Percentiles rank a stretch among this genome's conserved stretches.
Conservation (phyloP, 2,329 filamentous ascomycete genomes). For the Fusarium metavorans region DNA sequence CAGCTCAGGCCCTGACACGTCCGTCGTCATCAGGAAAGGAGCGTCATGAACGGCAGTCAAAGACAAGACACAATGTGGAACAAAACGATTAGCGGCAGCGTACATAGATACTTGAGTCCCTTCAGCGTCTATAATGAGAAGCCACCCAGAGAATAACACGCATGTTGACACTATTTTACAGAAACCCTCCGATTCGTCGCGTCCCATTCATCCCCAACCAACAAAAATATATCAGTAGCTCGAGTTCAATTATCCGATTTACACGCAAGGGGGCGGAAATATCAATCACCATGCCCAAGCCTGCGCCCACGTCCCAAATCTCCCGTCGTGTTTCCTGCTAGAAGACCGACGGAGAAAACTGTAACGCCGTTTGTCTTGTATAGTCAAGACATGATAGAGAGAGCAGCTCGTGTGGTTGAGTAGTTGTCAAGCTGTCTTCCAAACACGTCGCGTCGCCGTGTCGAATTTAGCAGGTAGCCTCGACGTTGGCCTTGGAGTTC, state of each 20-base stretch:
- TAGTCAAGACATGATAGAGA: slow-evolving; percentile 39
- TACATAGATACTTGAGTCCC: slow-evolving; percentile 57
- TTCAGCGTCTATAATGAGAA: slow-evolving; percentile 63
- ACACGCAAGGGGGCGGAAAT: slow-evolving; percentile 31
- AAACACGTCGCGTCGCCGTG: slow-evolving; percentile 19
- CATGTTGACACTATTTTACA: slow-evolving; percentile 65
- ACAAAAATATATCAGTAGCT: slow-evolving; percentile 34
- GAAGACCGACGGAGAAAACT: slow-evolving; percentile 34
- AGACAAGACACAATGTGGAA: neutral
- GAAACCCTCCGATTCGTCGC: slow-evolving; percentile 48
- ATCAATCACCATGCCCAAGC: slow-evolving; percentile 36
- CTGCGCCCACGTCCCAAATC: slow-evolving; percentile 41
- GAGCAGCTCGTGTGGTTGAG: slow-evolving; percentile 44
- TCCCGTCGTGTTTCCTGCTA: slow-evolving; percentile 26
- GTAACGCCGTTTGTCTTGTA: slow-evolving; percentile 40
- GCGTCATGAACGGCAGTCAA: neutral
- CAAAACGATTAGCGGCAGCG: slow-evolving; percentile 51
- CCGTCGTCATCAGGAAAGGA: neutral
- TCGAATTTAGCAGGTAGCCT: slow-evolving; percentile 63
- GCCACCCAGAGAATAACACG: slow-evolving; percentile 54
- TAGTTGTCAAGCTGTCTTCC: slow-evolving; percentile 52
- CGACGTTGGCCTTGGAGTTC: slow-evolving; percentile 87
- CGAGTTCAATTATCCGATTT: slow-evolving; percentile 42
- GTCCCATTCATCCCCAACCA: slow-evolving; percentile 35
- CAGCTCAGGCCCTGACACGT: neutral